Conservation (phyloP, 176 grass and related monocot genomes). For the Dendrocalamus sinicus region DNA sequence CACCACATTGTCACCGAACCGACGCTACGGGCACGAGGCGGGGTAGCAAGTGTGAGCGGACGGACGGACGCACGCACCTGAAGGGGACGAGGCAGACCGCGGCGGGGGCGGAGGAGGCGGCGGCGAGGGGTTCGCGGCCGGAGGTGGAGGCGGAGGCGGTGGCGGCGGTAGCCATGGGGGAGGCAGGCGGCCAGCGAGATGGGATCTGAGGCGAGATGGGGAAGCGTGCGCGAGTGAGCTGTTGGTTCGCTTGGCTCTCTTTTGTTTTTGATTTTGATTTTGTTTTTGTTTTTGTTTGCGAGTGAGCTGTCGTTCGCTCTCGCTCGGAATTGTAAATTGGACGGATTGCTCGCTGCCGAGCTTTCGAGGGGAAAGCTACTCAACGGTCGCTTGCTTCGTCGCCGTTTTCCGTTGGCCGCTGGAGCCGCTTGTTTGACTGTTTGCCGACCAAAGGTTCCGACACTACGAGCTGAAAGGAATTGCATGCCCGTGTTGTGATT, state of each 20-base stretch:
- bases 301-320: too few species aligned
- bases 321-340: too few species aligned
- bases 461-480: too few species aligned
- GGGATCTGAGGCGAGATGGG: constrained; percentile 36
- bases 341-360: too few species aligned
- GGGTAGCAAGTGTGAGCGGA: neutral
- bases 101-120: constrained; percentile 25
- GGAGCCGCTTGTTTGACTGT: too few species aligned
- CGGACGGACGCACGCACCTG: constrained; percentile 11
- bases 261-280: constrained; percentile 25
- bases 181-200: neutral
- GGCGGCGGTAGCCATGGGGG: constrained; percentile 52
- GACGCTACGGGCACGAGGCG: neutral
- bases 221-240: constrained; percentile 51
- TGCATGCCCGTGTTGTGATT: too few species aligned
- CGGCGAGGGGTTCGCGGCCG: constrained; percentile 26
- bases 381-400: too few species aligned
- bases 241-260: constrained; percentile 4
- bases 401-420: too few species aligned
- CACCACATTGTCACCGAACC: constrained; percentile 11
- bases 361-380: too few species aligned
- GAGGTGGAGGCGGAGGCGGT: constrained; percentile 46
- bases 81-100: constrained; percentile 78
- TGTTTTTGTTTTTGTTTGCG: neutral
- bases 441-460: too few species aligned